Evolutionary conservation across 768 basidiomycete species (phyloP), one percentile per base, ranked within the genome.

Genomic region (Rhodotorula diobovata): DNA sequence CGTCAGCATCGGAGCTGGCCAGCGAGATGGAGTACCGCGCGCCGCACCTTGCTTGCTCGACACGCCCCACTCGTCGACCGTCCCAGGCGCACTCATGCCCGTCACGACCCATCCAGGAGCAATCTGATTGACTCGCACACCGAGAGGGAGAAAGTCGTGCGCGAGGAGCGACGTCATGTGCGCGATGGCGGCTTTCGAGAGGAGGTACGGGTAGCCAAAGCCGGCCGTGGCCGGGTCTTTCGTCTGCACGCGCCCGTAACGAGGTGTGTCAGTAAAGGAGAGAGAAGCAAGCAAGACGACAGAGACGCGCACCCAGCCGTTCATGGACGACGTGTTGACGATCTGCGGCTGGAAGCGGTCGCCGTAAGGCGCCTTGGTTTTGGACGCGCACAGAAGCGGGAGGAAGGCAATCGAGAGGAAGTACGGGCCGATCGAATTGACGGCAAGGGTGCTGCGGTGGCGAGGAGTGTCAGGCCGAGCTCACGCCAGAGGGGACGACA

Each of bases 321-420:
- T 85, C 84, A 85, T 84, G 61, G 83, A 84, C 60, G 82, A 82
- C 1, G 84, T 85, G 82, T 85, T 84, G 43, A 85, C 77, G 39
- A 85, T 78, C 76, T 84, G 83, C 3, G 84, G 83, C 16, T 81
- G 83, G 68, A 85, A 84, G 62, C 79, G 81, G 34, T 76, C 63
- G 37, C 75, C 77, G 56, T 78, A 74, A 5, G 75, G 74, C 50
- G 77, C 77, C 75, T 83, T 50, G 25, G 30, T 54, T 37, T 70
- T 65, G 5, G 69, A 70, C 2, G 59, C 69, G 45, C 35, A 25
- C 0, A 70, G 54, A 21, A 70, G 63, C n/a, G 69, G 69, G 23
- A 70, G 60, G 59, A 70, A 70, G 16, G 69, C 69, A 53, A 53
- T 45, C 8, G 63, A 66, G 34, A 70, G 63, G 46, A 70, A 70